phyloP scores from a whole-genome alignment of 805 yeast genomes.

The Scheffersomyces coipomensis region DNA sequence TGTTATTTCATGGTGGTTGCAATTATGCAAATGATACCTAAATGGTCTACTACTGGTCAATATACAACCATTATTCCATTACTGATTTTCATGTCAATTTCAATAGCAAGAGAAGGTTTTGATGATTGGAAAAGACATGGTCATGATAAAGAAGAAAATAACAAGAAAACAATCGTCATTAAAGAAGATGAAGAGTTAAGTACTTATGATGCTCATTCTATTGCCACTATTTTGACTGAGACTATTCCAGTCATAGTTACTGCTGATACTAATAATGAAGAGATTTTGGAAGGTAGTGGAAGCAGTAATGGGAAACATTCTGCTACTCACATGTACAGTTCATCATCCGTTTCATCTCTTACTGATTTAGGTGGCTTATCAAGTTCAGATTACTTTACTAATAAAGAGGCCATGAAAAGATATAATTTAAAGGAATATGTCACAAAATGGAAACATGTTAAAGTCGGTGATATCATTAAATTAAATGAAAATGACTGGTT shows the following conservation, averaged over 20 bases:
- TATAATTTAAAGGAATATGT: constrained; percentile 32
- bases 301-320: not conserved
- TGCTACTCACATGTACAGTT: not conserved
- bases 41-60: constrained; percentile 97
- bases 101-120: constrained; percentile 89
- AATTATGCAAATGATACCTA: constrained; percentile 91
- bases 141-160: constrained; percentile 83
- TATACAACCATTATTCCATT: constrained; percentile 92
- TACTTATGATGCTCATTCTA: constrained; percentile 35
- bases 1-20: constrained; percentile 87
- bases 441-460: constrained; percentile 68
- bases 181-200: constrained; percentile 28
- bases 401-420: constrained; percentile 17
- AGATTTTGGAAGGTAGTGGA: not conserved
- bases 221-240: constrained; percentile 38
- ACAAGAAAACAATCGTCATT: constrained; percentile 29
- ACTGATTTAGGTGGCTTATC: constrained; percentile 3
- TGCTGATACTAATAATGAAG: not conserved
- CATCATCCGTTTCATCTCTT: constrained; percentile 3
- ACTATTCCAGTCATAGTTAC: constrained; percentile 20
- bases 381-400: constrained; percentile 7
- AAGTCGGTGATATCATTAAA: constrained; percentile 84
- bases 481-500: constrained; percentile 83
- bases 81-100: constrained; percentile 78
- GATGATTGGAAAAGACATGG: constrained; percentile 89